Base-by-base conservation (phyloP, 371 early-diverging fungal species). In the Rhizopus stolonifer region DNA sequence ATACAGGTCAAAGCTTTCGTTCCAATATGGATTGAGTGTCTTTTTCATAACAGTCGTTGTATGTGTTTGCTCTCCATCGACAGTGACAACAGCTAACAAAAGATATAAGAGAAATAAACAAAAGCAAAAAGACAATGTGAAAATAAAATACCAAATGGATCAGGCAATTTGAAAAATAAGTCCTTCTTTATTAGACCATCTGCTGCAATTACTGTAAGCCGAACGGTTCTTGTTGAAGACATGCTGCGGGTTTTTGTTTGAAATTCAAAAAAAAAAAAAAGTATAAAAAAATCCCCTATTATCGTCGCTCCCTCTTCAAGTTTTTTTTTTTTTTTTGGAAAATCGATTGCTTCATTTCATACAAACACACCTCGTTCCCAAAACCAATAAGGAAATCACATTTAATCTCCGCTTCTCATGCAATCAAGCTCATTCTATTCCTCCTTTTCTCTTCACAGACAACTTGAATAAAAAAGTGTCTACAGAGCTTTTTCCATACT, bases 101-200 rank as follows among this genome's bases (percentile, higher is more conserved):
- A n/a, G 92, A 90, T 36, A n/a, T n/a, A n/a, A 5, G 63, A 93
- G 10, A 88, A 22, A 91, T 89, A 18, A 82, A 72, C 21, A 91
- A 10, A 89, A 23, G 77, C 70, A 18, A 44, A 55, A 24, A 24
- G 43, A 11, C 42, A 42, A 29, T 15, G 32, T 19, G 9, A 24
- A 18, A 25, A 15, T 82, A 79, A 9, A 31, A 44, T 89, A 92
- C 94, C 88, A 66, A 77, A 77, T 40, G 77, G 77, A 61, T 77
- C 77, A 45, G 77, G 77, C 46, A 71, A 52, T 61, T 77, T 77
- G 58, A 73, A 77, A 60, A 93, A 93, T 14, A 94, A 74, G 69
- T 96, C 95, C 39, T 92, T 88, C 73, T 94, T 95, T 70, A 86
- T 83, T 38, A 95, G 83, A 19, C 93, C 90, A 77, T 94, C 93